phyloP scores from a whole-genome alignment of 2,329 filamentous ascomycete species.

The Cordyceps fumosorosea region DNA sequence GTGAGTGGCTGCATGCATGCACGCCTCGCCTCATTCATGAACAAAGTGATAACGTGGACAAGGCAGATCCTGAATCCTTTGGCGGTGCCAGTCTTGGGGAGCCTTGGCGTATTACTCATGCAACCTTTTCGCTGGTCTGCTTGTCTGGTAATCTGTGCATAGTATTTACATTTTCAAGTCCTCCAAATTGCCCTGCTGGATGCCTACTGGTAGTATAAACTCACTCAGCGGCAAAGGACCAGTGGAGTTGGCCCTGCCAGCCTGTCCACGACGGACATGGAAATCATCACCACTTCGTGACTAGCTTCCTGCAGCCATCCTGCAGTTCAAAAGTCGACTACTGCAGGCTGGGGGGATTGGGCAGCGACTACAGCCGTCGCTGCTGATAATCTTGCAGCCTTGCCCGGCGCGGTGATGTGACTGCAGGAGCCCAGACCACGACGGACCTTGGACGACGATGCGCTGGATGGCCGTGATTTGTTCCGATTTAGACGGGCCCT shows the following conservation, averaged over 20 bases:
- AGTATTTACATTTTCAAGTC: background rate
- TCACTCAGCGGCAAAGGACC: background rate
- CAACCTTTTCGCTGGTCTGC: background rate
- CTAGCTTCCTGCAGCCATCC: slow-evolving; percentile 1
- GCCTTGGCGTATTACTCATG: slow-evolving; percentile 5
- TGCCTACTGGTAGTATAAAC: too few relatives aligned
- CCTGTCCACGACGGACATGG: background rate
- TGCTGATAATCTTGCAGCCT: slow-evolving; percentile 3
- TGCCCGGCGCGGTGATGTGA: background rate
- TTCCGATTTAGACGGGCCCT: background rate
- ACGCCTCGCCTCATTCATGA: background rate
- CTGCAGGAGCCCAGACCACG: slow-evolving; percentile 5
- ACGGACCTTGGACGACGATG: background rate
- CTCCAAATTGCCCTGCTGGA: background rate
- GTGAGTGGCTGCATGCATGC: background rate
- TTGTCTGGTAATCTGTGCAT: too few relatives aligned
- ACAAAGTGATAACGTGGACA: slow-evolving; percentile 1
- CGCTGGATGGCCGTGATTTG: background rate
- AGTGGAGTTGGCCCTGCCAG: background rate
- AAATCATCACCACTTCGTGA: background rate
- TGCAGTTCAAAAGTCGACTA: background rate
- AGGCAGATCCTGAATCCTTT: background rate
- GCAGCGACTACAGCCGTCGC: background rate
- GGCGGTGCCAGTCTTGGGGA: background rate
- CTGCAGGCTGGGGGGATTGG: background rate